phyloP scores from a whole-genome alignment of 441 rosid genomes.

The Gossypium trilobum region DNA sequence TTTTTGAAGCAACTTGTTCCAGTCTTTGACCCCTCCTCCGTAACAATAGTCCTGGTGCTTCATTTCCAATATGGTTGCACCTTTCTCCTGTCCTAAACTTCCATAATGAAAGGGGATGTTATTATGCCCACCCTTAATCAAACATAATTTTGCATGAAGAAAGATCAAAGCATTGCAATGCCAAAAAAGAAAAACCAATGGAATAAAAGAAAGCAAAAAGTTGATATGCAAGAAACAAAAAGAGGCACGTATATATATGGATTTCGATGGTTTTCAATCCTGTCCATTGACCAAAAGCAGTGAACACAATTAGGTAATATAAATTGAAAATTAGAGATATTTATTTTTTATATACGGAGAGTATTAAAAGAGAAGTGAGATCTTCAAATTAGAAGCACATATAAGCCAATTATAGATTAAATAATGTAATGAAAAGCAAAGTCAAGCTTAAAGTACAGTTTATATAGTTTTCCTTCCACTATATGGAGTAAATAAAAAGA shows the following conservation, averaged over 20 bases:
- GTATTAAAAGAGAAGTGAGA: too few relatives aligned
- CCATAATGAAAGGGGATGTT: not conserved
- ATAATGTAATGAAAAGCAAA: not conserved
- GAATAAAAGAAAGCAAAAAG: not conserved
- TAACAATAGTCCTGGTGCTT: conserved; percentile 56
- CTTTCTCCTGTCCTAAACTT: conserved; percentile 40
- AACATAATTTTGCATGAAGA: conserved; percentile 1
- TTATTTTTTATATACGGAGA: not conserved
- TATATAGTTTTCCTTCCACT: not conserved
- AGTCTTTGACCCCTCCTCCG: conserved; percentile 31
- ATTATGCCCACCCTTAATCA: not conserved
- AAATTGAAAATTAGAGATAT: not conserved
- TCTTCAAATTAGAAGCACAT: not conserved
- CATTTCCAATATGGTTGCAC: conserved; percentile 66
- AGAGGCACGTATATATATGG: not conserved
- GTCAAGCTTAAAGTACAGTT: not conserved
- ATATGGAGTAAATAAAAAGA: not conserved
- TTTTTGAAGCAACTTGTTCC: conserved; percentile 48
- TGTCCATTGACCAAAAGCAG: not conserved
- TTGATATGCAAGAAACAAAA: not conserved
- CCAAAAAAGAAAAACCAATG: not conserved
- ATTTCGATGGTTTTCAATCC: not conserved
- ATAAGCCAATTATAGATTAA: not conserved
- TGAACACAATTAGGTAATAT: not conserved
- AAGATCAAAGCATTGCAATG: not conserved